Evolutionary conservation across 768 basidiomycete species (phyloP), one percentile per base, ranked within the genome.

Genomic region (Mycena metata): DNA sequence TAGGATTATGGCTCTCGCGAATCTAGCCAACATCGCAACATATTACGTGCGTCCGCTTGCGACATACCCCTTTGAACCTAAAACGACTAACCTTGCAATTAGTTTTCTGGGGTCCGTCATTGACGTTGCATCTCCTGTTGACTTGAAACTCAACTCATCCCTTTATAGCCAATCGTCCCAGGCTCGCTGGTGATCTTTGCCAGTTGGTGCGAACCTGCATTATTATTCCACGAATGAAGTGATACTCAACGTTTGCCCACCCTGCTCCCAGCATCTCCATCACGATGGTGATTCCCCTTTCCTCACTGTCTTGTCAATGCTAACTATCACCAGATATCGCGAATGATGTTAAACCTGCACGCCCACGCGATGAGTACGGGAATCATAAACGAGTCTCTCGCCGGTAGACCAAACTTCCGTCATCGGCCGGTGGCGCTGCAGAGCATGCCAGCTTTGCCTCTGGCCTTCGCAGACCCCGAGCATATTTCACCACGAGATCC

Each of bases 311-410:
- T 6, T 30, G 30, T 3, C 30, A 30, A 30, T 6, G 30, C 30
- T 30, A 30, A 30, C 6, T 30, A 30, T 30, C 30, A 3, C 3
- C 30, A 30, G 72, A 77, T 80, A 67, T 82, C 81, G 12, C 78
- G 80, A 17, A 76, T 83, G 17, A 78, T 82, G 64, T 78, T 82
- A 51, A 82, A 82, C 73, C 74, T 82, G 17, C 75, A 81, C 67
- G 65, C 73, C 58, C 71, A 71, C 58, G 76, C 75, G 4, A 30
- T 30, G 30, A 36, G 42, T 24, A 17, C 12, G 10, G 65, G 58
- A 8, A 36, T 66, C 19, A 35, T 55, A 24, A 66, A 5, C 41
- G 30, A 63, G 15, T 10, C 3, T 13, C 17, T 4, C 8, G 43
- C 24, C 16, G 39, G n/a, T 10, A 24, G 15, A 15, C 3, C 19